A percentile compares a stretch with the other conserved stretches of the same genome.
Evolutionary conservation across 2,329 filamentous ascomycete genomes (phyloP).

Genomic region (Byssothecium circinans): DNA sequence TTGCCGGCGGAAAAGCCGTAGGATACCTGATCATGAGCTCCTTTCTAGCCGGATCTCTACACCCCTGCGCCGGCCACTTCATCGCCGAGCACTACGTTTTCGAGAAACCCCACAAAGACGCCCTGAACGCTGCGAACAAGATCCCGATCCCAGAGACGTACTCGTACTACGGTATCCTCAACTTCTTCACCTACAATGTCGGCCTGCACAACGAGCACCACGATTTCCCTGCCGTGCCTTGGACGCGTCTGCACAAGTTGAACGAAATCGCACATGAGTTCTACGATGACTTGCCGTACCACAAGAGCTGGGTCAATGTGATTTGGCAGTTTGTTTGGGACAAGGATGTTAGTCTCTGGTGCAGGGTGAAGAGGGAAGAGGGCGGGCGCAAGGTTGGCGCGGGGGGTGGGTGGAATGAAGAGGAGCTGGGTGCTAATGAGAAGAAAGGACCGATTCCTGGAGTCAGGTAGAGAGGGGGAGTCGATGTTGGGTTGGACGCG

Average conservation of each 20-base stretch:
- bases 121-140: constrained; percentile 53
- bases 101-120: constrained; percentile 55
- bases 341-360: constrained; percentile 83
- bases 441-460: constrained; percentile 50
- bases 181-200: constrained; percentile 94
- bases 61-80: constrained; percentile 95
- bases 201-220: constrained; percentile 98
- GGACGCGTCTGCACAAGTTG: constrained; percentile 80
- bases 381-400: constrained; percentile 65
- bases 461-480: constrained; percentile 23
- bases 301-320: constrained; percentile 88
- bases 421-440: constrained; percentile 53
- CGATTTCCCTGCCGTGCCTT: constrained; percentile 95
- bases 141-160: constrained; percentile 82
- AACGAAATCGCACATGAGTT: constrained; percentile 85
- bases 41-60: constrained; percentile 90
- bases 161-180: constrained; percentile 92
- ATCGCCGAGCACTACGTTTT: constrained; percentile 84
- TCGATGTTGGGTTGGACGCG: neutral
- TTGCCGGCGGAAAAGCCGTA: constrained; percentile 65
- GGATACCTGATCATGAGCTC: constrained; percentile 85
- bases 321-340: constrained; percentile 97
- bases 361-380: constrained; percentile 87
- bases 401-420: constrained; percentile 47
- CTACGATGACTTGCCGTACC: constrained; percentile 82